Base-by-base conservation (phyloP, 2,329 filamentous ascomycete species). In the Xylaria sp. region DNA sequence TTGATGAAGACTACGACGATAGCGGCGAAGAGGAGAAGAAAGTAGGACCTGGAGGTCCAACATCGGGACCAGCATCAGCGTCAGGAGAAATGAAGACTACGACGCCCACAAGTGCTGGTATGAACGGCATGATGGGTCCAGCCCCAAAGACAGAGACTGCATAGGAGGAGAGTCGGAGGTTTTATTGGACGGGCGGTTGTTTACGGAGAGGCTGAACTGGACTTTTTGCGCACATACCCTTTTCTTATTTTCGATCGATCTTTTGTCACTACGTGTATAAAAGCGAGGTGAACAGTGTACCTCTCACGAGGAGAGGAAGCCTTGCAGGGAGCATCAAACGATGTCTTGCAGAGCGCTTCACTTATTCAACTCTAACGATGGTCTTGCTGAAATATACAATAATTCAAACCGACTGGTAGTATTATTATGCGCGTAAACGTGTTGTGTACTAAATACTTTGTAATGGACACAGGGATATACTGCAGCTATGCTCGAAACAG, bases 1-100 rank as follows among this genome's bases (percentile, higher is more conserved):
- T 98, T 23, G 94, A 99, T 74, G 96, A 99, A 79, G 92, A 98
- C 79, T 98, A 99, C 76, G 95, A 98, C 79, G 95, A 98, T 76
- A 95, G 94, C 66, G 93, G 89, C 4, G 94, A 97, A 73, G 95
- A 98, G 68, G 92, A 96, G 66, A 91, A 91, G 82, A 91, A 91
- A 78, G 78, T 79, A 1, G 79, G 76, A 2, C 74, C 78, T 16
- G 75, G 76, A 9, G 85, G 81, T 1, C 81, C 86, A 16, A 78
- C 81, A 9, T 82, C 84, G 10, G 79, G 79, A 18, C 75, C 79
- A 12, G 73, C 76, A 8, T 84, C 86, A 21, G 79, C 83, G 3
- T 79, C 86, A 18, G 82, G 81, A 16, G 87, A 90, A 50, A 79
- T 82, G 53, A 90, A 89, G 79, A 86, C 80, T 72, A 79, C 80